Percentiles rank a stretch among this genome's conserved stretches.
Evolutionary conservation across 2,329 filamentous ascomycete species (phyloP).

Genomic region (Hypoxylon sp.): DNA sequence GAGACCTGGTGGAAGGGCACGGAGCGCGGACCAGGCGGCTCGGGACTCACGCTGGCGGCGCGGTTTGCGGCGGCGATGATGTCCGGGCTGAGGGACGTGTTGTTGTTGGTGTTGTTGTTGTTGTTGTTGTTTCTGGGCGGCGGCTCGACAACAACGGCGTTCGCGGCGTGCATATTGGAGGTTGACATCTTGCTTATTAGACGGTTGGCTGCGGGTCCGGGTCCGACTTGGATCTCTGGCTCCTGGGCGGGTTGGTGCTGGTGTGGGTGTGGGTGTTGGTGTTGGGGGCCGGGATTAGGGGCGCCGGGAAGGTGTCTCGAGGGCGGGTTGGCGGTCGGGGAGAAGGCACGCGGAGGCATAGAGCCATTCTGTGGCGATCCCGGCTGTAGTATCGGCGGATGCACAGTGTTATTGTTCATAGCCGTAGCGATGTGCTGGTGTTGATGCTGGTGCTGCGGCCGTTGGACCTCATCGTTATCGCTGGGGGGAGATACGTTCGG

Average conservation of each 20-base stretch:
- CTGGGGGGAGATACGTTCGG: slow-evolving; percentile 41
- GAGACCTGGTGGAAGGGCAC: slow-evolving; percentile 48
- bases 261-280: neutral
- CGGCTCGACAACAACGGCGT: slow-evolving; percentile 9
- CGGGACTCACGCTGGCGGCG: slow-evolving; percentile 49
- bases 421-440: slow-evolving; percentile 46
- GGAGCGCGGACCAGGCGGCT: slow-evolving; percentile 38
- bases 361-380: slow-evolving; percentile 28
- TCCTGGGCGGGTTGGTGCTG: slow-evolving; percentile 7
- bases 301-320: neutral
- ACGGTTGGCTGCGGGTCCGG: slow-evolving; percentile 19
- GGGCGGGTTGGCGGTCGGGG: slow-evolving; percentile 1
- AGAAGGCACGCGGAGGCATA: slow-evolving; percentile 9
- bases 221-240: slow-evolving; percentile 1
- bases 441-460: slow-evolving; percentile 45
- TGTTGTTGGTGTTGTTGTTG: slow-evolving; percentile 14
- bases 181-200: slow-evolving; percentile 47
- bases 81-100: slow-evolving; percentile 46
- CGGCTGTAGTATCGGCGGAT: slow-evolving; percentile 28
- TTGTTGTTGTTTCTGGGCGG: neutral
- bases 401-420: slow-evolving; percentile 31
- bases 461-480: slow-evolving; percentile 25
- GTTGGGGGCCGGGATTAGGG: neutral
- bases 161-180: neutral
- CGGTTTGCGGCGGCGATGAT: slow-evolving; percentile 31